Conservation (phyloP, 148 eudicot genomes). For the Rhododendron griersonianum region DNA sequence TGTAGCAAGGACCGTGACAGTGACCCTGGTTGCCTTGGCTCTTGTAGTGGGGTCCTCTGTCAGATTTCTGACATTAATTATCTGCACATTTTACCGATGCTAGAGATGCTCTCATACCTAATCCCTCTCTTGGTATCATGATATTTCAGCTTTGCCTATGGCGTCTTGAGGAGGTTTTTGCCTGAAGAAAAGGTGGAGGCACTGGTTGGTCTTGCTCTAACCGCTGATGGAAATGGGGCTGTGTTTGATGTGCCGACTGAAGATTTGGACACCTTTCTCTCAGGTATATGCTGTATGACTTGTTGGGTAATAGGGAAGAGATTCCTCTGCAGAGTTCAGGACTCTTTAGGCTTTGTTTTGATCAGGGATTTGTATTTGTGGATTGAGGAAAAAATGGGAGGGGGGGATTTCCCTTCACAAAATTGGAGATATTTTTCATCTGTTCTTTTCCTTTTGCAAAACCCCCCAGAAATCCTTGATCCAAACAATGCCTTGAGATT, state of each 20-base stretch:
- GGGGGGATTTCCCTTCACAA: no score
- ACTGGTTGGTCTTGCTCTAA: constrained; percentile 64
- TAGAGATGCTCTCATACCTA: background rate
- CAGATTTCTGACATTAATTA: background rate
- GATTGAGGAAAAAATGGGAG: background rate
- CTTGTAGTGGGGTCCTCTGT: background rate
- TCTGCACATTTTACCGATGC: background rate
- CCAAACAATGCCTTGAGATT: background rate
- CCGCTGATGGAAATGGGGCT: constrained; percentile 76
- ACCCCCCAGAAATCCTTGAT: background rate
- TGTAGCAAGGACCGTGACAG: background rate
- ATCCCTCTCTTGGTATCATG: background rate
- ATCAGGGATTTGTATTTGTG: background rate
- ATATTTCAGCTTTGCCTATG: constrained; percentile 53
- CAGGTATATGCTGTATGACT: constrained; percentile 31
- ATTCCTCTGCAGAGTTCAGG: background rate
- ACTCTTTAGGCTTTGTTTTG: background rate
- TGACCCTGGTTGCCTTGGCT: background rate
- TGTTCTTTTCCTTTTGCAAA: background rate
- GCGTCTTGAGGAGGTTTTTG: constrained; percentile 60
- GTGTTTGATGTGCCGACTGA: constrained; percentile 71
- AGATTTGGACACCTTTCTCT: constrained; percentile 60
- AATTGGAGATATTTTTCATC: background rate
- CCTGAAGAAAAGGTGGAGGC: constrained; percentile 74
- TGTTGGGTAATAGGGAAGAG: background rate